Evolutionary conservation across 768 basidiomycete species (phyloP).

Genomic region (Dentipellis fragilis): DNA sequence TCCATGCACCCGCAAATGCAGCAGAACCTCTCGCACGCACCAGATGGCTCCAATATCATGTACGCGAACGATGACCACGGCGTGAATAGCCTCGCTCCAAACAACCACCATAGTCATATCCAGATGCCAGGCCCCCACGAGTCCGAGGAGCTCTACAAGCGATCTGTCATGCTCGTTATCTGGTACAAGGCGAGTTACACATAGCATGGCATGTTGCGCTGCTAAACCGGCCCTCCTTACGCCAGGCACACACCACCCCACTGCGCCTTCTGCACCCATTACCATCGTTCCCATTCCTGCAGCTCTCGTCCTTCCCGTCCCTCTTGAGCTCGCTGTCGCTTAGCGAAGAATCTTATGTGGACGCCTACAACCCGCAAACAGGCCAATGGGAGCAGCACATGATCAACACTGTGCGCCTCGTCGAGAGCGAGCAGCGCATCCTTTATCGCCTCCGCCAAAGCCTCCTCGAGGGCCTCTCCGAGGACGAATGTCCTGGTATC

Average conservation of each 20-base stretch:
- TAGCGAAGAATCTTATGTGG: conserved; percentile 41
- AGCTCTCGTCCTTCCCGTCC: conserved; percentile 40
- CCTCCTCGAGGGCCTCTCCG: conserved; percentile 45
- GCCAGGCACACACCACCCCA: conserved; percentile 14
- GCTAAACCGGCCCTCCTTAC: background rate
- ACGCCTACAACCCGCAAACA: conserved; percentile 43
- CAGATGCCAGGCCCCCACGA: conserved; percentile 6
- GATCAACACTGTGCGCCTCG: conserved; percentile 45
- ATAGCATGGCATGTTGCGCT: background rate
- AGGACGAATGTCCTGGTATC: conserved; percentile 48
- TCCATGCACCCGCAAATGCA: background rate
- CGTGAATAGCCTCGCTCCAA: background rate
- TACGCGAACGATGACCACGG: conserved; percentile 8
- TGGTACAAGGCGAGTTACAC: conserved; percentile 49
- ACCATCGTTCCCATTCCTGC: conserved; percentile 57
- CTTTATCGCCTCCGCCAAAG: conserved; percentile 52
- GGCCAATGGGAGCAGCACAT: conserved; percentile 63
- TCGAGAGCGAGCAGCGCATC: conserved; percentile 50
- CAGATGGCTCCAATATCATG: conserved; percentile 4
- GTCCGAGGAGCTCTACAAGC: conserved; percentile 28
- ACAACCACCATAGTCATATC: background rate
- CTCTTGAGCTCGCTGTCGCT: conserved; percentile 49
- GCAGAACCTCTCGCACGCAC: background rate
- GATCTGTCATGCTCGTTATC: conserved; percentile 55
- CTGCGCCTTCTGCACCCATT: conserved; percentile 21